Evolutionary conservation across 1,139 yeast genomes (phyloP).

Genomic region (Geotrichum aggregatum): DNA sequence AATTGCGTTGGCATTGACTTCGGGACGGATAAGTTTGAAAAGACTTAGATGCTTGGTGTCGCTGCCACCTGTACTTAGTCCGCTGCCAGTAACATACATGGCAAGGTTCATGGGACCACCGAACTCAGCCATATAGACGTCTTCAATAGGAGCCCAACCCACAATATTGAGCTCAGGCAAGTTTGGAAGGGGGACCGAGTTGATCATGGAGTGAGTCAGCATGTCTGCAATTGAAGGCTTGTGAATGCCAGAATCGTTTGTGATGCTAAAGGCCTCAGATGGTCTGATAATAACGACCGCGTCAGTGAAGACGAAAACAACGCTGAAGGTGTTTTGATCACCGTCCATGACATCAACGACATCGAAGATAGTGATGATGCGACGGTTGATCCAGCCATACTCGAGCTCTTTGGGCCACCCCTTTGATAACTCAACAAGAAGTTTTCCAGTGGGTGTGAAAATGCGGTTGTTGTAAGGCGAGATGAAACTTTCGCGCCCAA

Average conservation of each 20-base stretch:
- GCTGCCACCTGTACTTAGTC: conserved; percentile 15
- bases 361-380: conserved; percentile 80
- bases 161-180: conserved; percentile 67
- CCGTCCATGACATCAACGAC: conserved; percentile 44
- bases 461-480: conserved; percentile 59
- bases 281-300: conserved; percentile 58
- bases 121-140: conserved; percentile 38
- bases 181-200: conserved; percentile 71
- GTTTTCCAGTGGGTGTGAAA: conserved; percentile 87
- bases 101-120: conserved; percentile 25
- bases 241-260: conserved; percentile 41
- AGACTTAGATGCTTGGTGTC: conserved; percentile 11
- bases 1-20: conserved; percentile 44
- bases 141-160: conserved; percentile 64
- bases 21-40: conserved; percentile 34
- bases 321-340: conserved; percentile 39
- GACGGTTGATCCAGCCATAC: conserved; percentile 80
- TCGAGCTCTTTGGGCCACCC: conserved; percentile 87
- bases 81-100: conserved; percentile 23
- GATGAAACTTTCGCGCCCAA: conserved; percentile 47
- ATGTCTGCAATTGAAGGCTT: conserved; percentile 70
- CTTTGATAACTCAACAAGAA: conserved; percentile 74
- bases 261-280: conserved; percentile 33
- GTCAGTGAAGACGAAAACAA: conserved; percentile 77
- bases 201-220: conserved; percentile 82